phyloP scores from a whole-genome alignment of 345 rosid species.

The Populus simonii region DNA sequence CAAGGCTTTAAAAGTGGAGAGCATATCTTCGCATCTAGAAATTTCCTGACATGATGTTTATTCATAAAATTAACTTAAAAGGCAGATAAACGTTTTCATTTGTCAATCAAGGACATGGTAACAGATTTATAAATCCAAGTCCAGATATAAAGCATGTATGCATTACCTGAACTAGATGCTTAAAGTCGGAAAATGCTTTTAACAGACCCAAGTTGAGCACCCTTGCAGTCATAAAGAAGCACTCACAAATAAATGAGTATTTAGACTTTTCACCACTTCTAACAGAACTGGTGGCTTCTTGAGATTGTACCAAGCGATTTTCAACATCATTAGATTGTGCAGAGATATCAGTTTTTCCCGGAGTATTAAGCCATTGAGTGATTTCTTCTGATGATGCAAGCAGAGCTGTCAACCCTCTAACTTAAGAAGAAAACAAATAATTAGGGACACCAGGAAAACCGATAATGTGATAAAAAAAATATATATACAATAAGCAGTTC shows the following conservation, averaged over 20 bases:
- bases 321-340: slow-evolving; percentile 38
- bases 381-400: slow-evolving; percentile 95
- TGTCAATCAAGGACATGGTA: background rate
- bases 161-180: slow-evolving; percentile 92
- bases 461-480: background rate
- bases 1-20: slow-evolving; percentile 63
- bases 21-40: slow-evolving; percentile 73
- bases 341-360: slow-evolving; percentile 27
- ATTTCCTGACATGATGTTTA: slow-evolving; percentile 52
- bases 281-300: slow-evolving; percentile 74
- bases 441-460: slow-evolving; percentile 13
- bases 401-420: slow-evolving; percentile 81
- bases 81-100: background rate
- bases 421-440: slow-evolving; percentile 16
- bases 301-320: slow-evolving; percentile 63
- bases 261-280: slow-evolving; percentile 38
- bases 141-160: background rate
- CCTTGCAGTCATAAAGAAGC: slow-evolving; percentile 99
- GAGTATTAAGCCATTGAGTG: slow-evolving; percentile 60
- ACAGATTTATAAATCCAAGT: background rate
- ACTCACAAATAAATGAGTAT: slow-evolving; percentile 81
- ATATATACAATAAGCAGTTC: background rate
- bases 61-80: background rate
- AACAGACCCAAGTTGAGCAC: slow-evolving; percentile 90
- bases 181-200: slow-evolving; percentile 95